Percentiles rank a stretch among this genome's conserved stretches.
phyloP scores from a whole-genome alignment of 2,329 filamentous ascomycete genomes.

The Coniochaeta hoffmannii region DNA sequence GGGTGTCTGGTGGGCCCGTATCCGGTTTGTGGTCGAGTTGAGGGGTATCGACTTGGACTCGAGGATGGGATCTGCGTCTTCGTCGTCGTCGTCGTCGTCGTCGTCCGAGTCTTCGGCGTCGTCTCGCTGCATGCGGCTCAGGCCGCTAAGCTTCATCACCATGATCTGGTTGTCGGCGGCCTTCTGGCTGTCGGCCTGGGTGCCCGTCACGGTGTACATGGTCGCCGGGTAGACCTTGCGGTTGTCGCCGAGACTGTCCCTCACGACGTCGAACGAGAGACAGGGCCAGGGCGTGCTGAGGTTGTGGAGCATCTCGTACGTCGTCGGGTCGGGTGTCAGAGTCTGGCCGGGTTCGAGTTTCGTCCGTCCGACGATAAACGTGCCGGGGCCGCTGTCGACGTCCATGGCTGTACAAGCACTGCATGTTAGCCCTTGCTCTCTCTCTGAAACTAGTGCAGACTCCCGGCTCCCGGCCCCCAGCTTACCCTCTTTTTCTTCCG shows the following conservation, averaged over 20 bases:
- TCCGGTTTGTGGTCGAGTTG: conserved; percentile 84
- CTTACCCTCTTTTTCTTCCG: conserved; percentile 70
- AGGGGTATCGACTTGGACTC: conserved; percentile 87
- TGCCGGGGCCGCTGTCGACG: conserved; percentile 67
- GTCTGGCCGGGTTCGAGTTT: conserved; percentile 88
- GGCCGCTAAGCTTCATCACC: conserved; percentile 91
- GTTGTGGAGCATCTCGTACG: conserved; percentile 95
- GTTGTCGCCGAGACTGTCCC: conserved; percentile 78
- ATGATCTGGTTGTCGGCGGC: conserved; percentile 87
- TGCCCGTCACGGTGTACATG: conserved; percentile 90
- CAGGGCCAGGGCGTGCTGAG: conserved; percentile 95
- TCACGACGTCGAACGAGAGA: conserved; percentile 88
- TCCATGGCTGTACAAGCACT: conserved; percentile 76
- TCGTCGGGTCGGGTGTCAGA: conserved; percentile 82
- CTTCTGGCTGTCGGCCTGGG: conserved; percentile 72
- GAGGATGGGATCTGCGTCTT: conserved; percentile 79
- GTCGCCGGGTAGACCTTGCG: conserved; percentile 92
- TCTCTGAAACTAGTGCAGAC: no score
- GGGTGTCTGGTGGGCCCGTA: conserved; percentile 78
- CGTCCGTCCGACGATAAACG: conserved; percentile 91
- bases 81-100: conserved; percentile 64
- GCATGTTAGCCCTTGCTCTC: neutral
- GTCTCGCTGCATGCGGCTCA: conserved; percentile 76
- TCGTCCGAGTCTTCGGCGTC: conserved; percentile 58
- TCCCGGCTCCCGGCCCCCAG: conserved; percentile 3